These are phyloP conservation scores for Colletotrichum navitas DNA, from an alignment of 2,329 filamentous ascomycete species.

Conservation along the genomic window DNA sequence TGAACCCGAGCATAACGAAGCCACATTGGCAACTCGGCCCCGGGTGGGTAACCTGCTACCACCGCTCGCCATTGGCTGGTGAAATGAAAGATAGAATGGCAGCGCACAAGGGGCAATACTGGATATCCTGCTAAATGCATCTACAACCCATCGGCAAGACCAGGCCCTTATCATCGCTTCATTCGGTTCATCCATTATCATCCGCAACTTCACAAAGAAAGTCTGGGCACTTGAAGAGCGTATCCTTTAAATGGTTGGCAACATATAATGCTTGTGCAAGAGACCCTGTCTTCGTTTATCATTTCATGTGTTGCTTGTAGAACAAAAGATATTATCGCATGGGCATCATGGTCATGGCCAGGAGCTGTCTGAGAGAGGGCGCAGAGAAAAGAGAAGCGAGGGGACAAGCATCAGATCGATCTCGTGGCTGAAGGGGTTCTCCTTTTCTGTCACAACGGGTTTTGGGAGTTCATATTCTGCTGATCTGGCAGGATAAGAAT, in stretches of 20 bases:
- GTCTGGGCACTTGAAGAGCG: not conserved
- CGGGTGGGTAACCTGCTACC: not conserved
- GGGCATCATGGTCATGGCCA: not conserved
- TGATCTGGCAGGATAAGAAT: constrained; percentile 27
- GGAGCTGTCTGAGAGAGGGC: not conserved
- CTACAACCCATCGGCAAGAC: not conserved
- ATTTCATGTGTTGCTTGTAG: constrained; percentile 6
- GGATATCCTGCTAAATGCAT: not conserved
- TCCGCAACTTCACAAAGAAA: not conserved
- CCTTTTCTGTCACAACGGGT: constrained; percentile 13
- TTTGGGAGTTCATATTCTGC: constrained; percentile 36
- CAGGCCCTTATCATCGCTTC: not conserved
- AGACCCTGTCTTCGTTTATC: not conserved
- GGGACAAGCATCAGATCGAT: constrained; percentile 16
- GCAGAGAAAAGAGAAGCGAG: not conserved
- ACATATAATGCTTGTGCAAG: not conserved
- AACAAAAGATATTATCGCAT: constrained; percentile 1
- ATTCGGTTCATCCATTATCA: not conserved
- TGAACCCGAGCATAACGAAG: constrained; percentile 8
- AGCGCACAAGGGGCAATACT: not conserved
- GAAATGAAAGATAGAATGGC: not conserved
- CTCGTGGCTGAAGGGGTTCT: constrained; percentile 17
- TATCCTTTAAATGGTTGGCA: not conserved
- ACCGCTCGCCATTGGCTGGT: not conserved
- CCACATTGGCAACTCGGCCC: not conserved